Conservation (phyloP, 2,329 filamentous ascomycete genomes). For the Stagonosporopsis chrysanthemi region DNA sequence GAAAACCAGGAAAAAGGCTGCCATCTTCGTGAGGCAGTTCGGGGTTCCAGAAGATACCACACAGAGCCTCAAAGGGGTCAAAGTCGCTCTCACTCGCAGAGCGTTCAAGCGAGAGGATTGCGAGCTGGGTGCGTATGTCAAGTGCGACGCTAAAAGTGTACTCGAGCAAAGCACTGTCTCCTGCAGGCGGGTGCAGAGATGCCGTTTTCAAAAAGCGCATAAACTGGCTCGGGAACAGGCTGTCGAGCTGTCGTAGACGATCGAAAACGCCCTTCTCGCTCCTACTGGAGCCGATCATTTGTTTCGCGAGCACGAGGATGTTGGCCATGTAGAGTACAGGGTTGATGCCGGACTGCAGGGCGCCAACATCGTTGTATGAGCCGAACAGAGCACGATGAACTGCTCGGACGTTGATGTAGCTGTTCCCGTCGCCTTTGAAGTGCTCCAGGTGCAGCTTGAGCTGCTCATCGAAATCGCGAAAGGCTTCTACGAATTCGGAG, state of each 20-base stretch:
- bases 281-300: slow-evolving; percentile 44
- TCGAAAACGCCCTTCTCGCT: slow-evolving; percentile 40
- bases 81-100: slow-evolving; percentile 44
- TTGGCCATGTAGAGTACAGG: slow-evolving; percentile 56
- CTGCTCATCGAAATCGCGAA: slow-evolving; percentile 42
- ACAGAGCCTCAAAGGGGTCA: slow-evolving; percentile 51
- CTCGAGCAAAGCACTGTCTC: slow-evolving; percentile 51
- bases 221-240: slow-evolving; percentile 47
- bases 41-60: slow-evolving; percentile 52
- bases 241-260: slow-evolving; percentile 43
- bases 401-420: slow-evolving; percentile 51
- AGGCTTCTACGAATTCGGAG: slow-evolving; percentile 51
- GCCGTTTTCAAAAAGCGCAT: slow-evolving; percentile 32
- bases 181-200: slow-evolving; percentile 26
- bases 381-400: slow-evolving; percentile 52
- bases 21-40: slow-evolving; percentile 23
- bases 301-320: slow-evolving; percentile 52
- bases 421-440: slow-evolving; percentile 49
- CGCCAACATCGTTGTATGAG: slow-evolving; percentile 28
- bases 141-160: slow-evolving; percentile 60
- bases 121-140: slow-evolving; percentile 63
- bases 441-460: slow-evolving; percentile 47
- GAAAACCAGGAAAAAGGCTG: too few relatives aligned
- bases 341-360: slow-evolving; percentile 45
- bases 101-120: slow-evolving; percentile 55